These are phyloP conservation scores for Conticribra weissflogii DNA, from an alignment of 108 stramenopile genomes.

Conservation along the genomic window DNA sequence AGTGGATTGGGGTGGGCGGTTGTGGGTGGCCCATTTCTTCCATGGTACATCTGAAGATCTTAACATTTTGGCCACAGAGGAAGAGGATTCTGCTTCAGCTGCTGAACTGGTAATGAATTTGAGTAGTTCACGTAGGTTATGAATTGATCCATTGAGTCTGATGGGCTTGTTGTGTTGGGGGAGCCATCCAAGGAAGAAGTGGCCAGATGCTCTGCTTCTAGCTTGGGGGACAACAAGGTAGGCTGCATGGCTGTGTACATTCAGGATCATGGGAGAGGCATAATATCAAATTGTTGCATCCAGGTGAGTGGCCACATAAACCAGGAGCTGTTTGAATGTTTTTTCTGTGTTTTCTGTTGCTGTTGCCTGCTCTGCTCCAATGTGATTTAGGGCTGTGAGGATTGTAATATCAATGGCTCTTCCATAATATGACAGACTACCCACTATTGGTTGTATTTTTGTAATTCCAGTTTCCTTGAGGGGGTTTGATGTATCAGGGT, in stretches of 20 bases:
- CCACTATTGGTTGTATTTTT: constrained; percentile 40
- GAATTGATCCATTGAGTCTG: constrained; percentile 2
- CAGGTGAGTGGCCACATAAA: constrained; percentile 50
- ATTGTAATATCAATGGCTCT: constrained; percentile 43
- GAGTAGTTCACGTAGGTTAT: neutral
- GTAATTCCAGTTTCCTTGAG: constrained; percentile 18
- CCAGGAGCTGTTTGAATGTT: constrained; percentile 24
- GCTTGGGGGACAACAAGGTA: constrained; percentile 4
- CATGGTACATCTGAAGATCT: neutral
- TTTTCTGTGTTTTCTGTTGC: constrained; percentile 6
- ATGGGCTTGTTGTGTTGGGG: neutral
- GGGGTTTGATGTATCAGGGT: constrained; percentile 20
- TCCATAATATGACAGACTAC: constrained; percentile 53
- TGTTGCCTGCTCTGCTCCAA: constrained; percentile 32
- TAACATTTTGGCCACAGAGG: neutral
- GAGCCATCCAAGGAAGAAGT: constrained; percentile 8
- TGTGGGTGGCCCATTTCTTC: constrained; percentile 1
- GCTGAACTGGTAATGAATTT: constrained; percentile 7
- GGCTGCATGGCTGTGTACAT: constrained; percentile 3
- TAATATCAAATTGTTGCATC: constrained; percentile 39
- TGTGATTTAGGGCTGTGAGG: constrained; percentile 22
- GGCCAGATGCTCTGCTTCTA: constrained; percentile 1
- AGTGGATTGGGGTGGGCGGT: constrained; percentile 1
- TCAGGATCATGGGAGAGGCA: constrained; percentile 19
- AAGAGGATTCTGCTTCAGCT: constrained; percentile 9